Base-by-base conservation (phyloP, 306 rosid genomes). In the Gastrolobium villosum region DNA sequence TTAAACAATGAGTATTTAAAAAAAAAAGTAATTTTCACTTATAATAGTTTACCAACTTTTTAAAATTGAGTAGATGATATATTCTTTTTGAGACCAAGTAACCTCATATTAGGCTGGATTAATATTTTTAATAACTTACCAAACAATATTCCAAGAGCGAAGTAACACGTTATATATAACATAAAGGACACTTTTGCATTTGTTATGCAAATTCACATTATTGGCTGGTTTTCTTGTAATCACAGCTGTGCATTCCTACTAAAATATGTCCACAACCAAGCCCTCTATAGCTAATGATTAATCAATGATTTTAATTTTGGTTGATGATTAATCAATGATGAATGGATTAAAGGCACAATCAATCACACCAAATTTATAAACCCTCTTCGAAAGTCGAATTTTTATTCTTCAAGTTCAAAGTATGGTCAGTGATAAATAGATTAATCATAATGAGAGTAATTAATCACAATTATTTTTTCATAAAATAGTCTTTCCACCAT, bases 281-380 rank as follows among this genome's bases (percentile, higher is more conserved):
- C 75, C 46, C 56, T 43, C 7, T 36, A 41, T 3, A 78, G 39
- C 36, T 76, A 74, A 76, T 79, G 37, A 88, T 80, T 76, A 48
- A 32, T 71, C 28, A 39, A 40, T 26, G 0, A 8, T 11, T 28
- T 49, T 35, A 7, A 35, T 14, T 69, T 36, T 69, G 28, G 35
- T 37, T 67, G 15, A 56, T 56, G 54, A 59, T 45, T 68, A 57
- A 40, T 69, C 5, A 50, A 31, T 35, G 37, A 50, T 44, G 34
- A 43, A 30, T 40, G 1, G 57, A 9, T 37, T 34, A 6, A 61
- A 50, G 9, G 10, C 30, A 10, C 10, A 45, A 28, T 10, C 41
- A 30, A 56, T 3, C 5, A 52, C 37, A 39, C 44, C 48, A 41
- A 20, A 43, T 1, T 1, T n/a, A n/a, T 15, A 14, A n/a, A n/a